Conservation (phyloP, 371 early-diverging fungal genomes). For the Mortierella sp. region DNA sequence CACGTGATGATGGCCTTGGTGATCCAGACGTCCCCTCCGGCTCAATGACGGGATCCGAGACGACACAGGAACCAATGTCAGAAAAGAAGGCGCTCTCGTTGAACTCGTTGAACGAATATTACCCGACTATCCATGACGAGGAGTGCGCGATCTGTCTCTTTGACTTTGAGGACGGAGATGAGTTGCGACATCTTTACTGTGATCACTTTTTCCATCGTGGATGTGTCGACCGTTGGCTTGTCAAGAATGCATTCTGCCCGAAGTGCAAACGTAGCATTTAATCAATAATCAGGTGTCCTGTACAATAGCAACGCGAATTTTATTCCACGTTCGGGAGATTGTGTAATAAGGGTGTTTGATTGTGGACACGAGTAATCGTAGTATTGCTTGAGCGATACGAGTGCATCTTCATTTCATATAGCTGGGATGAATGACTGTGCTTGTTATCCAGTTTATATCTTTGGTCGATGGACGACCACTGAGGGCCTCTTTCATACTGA, state of each 20-base stretch:
- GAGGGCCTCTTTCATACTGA: too few relatives aligned
- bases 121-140: constrained; percentile 18
- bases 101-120: not conserved
- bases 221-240: constrained; percentile 87
- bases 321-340: too few relatives aligned
- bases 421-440: too few relatives aligned
- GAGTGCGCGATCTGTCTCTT: constrained; percentile 74
- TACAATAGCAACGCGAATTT: not conserved
- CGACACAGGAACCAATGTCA: not conserved
- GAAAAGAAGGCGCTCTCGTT: too few relatives aligned
- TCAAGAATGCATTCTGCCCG: constrained; percentile 55
- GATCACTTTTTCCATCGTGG: constrained; percentile 85
- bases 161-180: constrained; percentile 72
- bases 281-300: not conserved
- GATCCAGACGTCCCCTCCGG: too few relatives aligned
- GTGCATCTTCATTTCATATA: too few relatives aligned
- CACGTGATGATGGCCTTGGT: too few relatives aligned
- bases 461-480: too few relatives aligned
- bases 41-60: not conserved
- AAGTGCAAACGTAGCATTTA: constrained; percentile 44
- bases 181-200: constrained; percentile 71
- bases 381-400: too few relatives aligned
- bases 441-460: too few relatives aligned
- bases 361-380: too few relatives aligned
- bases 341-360: too few relatives aligned